Evolutionary conservation across 371 early-diverging fungal genomes (phyloP).

Genomic region (Apophysomyces variabilis): DNA sequence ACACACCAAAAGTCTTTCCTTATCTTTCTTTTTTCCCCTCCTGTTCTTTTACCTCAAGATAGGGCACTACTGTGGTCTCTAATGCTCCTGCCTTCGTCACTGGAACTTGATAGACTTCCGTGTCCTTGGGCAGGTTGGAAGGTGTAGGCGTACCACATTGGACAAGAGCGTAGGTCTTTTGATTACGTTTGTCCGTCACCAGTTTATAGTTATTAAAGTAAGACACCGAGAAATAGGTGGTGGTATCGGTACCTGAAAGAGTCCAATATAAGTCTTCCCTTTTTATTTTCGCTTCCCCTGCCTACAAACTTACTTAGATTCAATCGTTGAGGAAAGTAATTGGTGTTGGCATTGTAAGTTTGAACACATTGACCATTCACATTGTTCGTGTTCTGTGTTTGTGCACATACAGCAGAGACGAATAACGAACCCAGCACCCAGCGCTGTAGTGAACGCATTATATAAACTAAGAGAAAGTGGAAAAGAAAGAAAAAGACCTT

Average conservation of each 20-base stretch:
- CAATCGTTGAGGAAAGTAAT: conserved; percentile 63
- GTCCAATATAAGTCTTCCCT: no score
- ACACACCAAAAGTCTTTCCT: neutral
- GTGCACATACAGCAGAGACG: conserved; percentile 29
- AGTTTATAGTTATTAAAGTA: conserved; percentile 73
- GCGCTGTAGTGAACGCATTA: neutral
- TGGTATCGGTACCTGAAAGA: conserved; percentile 39
- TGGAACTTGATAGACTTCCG: conserved; percentile 62
- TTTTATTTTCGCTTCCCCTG: no score
- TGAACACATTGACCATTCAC: conserved; percentile 40
- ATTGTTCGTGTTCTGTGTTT: conserved; percentile 39
- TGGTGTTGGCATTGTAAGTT: conserved; percentile 44
- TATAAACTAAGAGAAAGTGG: neutral
- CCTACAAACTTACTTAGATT: conserved; percentile 40
- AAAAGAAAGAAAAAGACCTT: conserved; percentile 1
- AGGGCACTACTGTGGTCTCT: conserved; percentile 68
- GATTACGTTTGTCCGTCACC: conserved; percentile 50
- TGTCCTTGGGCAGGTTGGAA: conserved; percentile 47
- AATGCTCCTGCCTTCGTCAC: conserved; percentile 60
- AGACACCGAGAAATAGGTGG: conserved; percentile 57
- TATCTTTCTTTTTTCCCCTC: no score
- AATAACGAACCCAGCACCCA: conserved; percentile 11
- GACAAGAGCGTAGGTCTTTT: conserved; percentile 58
- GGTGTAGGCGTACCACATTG: conserved; percentile 75
- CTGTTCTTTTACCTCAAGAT: conserved; percentile 57